Percentiles rank a stretch among this genome's conserved stretches.
These are phyloP conservation scores for Aspergillus sp. DNA, from an alignment of 2,329 filamentous ascomycete species.

Conservation along the genomic window DNA sequence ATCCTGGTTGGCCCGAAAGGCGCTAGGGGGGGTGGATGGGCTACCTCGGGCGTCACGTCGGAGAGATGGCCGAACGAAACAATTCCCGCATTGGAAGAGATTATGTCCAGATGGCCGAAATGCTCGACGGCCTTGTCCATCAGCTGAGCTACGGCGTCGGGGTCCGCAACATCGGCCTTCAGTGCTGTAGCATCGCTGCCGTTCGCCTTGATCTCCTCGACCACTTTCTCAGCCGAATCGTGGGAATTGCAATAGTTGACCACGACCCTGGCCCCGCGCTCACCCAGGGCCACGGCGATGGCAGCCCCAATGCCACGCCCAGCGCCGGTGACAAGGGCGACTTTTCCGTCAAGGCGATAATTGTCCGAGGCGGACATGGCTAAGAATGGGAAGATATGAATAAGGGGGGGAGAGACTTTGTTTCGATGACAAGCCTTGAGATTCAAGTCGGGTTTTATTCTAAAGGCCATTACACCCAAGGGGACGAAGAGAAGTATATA, in stretches of 20 bases:
- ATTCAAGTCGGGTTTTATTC: too few species aligned
- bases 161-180: conserved; percentile 59
- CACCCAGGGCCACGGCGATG: conserved; percentile 33
- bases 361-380: too few species aligned
- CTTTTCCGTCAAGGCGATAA: conserved; percentile 28
- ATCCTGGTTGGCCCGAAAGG: too few species aligned
- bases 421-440: too few species aligned
- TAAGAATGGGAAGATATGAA: too few species aligned
- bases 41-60: conserved; percentile 20
- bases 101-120: conserved; percentile 61
- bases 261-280: conserved; percentile 30
- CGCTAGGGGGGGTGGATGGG: too few species aligned
- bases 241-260: conserved; percentile 49
- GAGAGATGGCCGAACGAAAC: conserved; percentile 33
- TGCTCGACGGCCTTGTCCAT: conserved; percentile 54
- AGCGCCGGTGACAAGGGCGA: conserved; percentile 27
- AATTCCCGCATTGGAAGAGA: conserved; percentile 33
- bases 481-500: too few species aligned
- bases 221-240: conserved; percentile 56
- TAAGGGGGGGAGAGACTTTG: too few species aligned
- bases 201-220: conserved; percentile 54
- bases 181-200: conserved; percentile 55
- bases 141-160: conserved; percentile 52
- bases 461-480: too few species aligned
- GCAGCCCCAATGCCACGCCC: conserved; percentile 34